phyloP scores from a whole-genome alignment of 2,329 filamentous ascomycete genomes.

The Curvularia verruculosa region DNA sequence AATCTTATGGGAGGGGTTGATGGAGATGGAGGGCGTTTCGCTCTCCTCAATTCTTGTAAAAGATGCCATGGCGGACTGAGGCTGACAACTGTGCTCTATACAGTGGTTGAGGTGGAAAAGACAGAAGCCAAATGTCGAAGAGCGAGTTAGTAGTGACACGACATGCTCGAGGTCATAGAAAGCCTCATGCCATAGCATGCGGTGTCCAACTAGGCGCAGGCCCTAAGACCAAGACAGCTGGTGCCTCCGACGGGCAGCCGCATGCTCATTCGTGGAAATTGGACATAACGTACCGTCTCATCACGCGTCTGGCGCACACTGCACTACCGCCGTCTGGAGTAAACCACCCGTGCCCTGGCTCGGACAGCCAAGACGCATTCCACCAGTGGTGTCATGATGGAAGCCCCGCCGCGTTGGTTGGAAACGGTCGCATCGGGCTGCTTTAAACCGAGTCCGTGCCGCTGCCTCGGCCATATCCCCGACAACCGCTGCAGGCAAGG shows the following conservation, averaged over 20 bases:
- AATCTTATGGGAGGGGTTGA: conserved; percentile 69
- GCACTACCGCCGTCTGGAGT: conserved; percentile 6
- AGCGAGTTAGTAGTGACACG: conserved; percentile 13
- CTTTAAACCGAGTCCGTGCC: conserved; percentile 20
- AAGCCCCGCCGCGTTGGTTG: conserved; percentile 9
- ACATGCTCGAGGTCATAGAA: conserved; percentile 15
- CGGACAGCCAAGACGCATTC: conserved; percentile 8
- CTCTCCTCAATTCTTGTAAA: conserved; percentile 71
- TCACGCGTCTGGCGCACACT: background rate
- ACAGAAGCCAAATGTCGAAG: background rate
- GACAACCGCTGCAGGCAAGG: conserved; percentile 13
- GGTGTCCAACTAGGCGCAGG: conserved; percentile 12
- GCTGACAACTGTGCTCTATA: background rate
- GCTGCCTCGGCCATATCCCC: conserved; percentile 17
- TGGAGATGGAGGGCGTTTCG: conserved; percentile 67
- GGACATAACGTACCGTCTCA: background rate
- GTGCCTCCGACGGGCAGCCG: background rate
- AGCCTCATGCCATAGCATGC: conserved; percentile 15
- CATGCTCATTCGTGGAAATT: conserved; percentile 14
- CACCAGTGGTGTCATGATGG: conserved; percentile 12
- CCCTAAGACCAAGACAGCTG: conserved; percentile 12
- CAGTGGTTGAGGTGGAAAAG: background rate
- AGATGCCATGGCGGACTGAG: conserved; percentile 65
- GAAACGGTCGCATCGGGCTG: conserved; percentile 12
- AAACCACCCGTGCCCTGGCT: conserved; percentile 6